Base-by-base conservation (phyloP, 2,329 filamentous ascomycete species). In the Fusarium beomiforme region DNA sequence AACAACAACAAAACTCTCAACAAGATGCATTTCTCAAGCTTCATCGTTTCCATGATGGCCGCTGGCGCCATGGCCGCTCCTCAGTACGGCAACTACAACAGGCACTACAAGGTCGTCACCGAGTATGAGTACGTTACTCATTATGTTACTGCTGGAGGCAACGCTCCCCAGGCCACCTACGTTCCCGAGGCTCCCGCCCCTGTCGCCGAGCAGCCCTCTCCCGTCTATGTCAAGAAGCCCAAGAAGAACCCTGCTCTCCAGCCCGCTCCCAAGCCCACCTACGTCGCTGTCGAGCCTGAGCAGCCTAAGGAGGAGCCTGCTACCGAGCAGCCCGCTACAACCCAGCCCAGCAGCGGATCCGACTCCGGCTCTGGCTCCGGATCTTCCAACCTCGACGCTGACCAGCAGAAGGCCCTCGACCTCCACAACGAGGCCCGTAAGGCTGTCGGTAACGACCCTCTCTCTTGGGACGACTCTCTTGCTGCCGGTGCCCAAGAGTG, bases 361-460 rank as follows among this genome's bases (percentile, higher is more conserved):
- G n/a, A 63, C 37, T 53, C 64, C 31, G 54, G 46, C 16, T 49
- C 66, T 19, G 26, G 44, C 26, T 47, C 66, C 16, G 46, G 64
- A 36, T 63, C 69, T 13, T 58, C 56, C 34, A 37, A 47, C 44
- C 70, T 76, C n/a, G 43, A 62, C n/a, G 17, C 64, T 17, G 74
- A 76, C 29, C 57, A 76, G 69, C 56, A 74, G 53, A 61, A 57
- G 34, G 74, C 74, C 17, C 64, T 76, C 46, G 74, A 73, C 41
- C 74, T 74, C 37, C 74, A 76, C 54, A 76, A 76, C 59, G 66
- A 70, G 44, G 74, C 74, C 54, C 74, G 74, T 36, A 49, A 58
- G 36, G 74, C 46, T 6, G 74, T 76, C 26, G 72, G 72, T 19
- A 75, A 63, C 34, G 39, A 16, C 1, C 50, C 63, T 24, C 65